phyloP scores from a whole-genome alignment of 805 yeast genomes.

The Candida suzukii region DNA sequence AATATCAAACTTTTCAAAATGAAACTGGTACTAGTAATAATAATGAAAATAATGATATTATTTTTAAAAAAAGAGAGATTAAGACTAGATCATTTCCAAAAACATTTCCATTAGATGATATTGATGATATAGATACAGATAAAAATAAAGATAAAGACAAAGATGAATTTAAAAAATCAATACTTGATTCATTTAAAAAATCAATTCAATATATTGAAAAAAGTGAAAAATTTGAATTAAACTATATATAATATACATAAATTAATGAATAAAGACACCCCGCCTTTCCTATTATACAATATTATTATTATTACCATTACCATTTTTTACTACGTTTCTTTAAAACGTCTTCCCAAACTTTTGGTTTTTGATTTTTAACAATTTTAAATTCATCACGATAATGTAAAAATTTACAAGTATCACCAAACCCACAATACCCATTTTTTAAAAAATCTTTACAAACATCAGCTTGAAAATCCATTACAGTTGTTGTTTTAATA shows the following conservation, averaged over 20 bases:
- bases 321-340: slow-evolving; percentile 17
- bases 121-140: too few species aligned
- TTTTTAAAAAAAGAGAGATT: too few species aligned
- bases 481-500: slow-evolving; percentile 57
- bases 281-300: neutral
- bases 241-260: neutral
- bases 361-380: slow-evolving; percentile 25
- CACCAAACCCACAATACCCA: slow-evolving; percentile 97
- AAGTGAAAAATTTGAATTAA: too few species aligned
- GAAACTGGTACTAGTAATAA: neutral
- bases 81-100: too few species aligned
- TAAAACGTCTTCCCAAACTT: slow-evolving; percentile 58
- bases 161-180: too few species aligned
- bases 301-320: neutral
- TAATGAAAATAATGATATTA: neutral
- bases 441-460: slow-evolving; percentile 89
- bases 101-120: too few species aligned
- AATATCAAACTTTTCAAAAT: neutral
- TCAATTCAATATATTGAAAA: too few species aligned
- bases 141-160: too few species aligned
- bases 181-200: too few species aligned
- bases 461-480: slow-evolving; percentile 89
- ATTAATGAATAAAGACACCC: too few species aligned
- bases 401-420: slow-evolving; percentile 91
- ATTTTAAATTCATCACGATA: slow-evolving; percentile 78